Base-by-base conservation (phyloP, 2,329 filamentous ascomycete genomes). In the Fusarium redolens region DNA sequence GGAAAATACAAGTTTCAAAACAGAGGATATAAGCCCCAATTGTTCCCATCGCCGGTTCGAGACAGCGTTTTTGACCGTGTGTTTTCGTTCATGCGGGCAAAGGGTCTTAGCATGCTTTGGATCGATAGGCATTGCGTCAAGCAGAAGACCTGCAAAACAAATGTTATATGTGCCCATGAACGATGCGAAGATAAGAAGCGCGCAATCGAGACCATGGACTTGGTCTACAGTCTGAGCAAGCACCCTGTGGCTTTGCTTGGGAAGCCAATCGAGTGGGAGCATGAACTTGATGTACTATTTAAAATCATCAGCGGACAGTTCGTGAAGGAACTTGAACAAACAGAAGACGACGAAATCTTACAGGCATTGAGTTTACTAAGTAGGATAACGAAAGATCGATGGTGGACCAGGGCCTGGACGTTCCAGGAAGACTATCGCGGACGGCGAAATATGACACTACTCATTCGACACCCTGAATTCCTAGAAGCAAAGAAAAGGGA, bases 81-180 rank as follows among this genome's bases (percentile, higher is more conserved):
- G 12, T 22, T 33, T 9, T 56, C 5, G n/a, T 61, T 56, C 15
- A 61, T 61, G 59, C 25, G 17, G 7, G 33, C 25, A 28, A 40
- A 33, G 15, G 25, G 20, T 56, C 20, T 61, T 17, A 3, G 1
- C 4, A 7, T 0, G 3, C 50, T 61, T 40, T 61, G 50, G 50
- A 61, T 61, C 9, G 50, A 56, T 31, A 61, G 59, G 4, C 59
- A 61, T 47, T 61, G 33, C n/a, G 41, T 61, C 17, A 61, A n/a
- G 9, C 50, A 61, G 7, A 35, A 2, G 41, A 28, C 25, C n/a
- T 56, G 50, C 31, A 25, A n/a, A 5, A 38, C 6, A 9, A 30
- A 44, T 13, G 50, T 7, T 40, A 1, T 7, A n/a, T 61, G 41
- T 47, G 1, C 2, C 17, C 59, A 61, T 33, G n/a, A 7, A 1